These are phyloP conservation scores for Termitomyces sp. DNA, from an alignment of 768 basidiomycete genomes.

Conservation along the genomic window DNA sequence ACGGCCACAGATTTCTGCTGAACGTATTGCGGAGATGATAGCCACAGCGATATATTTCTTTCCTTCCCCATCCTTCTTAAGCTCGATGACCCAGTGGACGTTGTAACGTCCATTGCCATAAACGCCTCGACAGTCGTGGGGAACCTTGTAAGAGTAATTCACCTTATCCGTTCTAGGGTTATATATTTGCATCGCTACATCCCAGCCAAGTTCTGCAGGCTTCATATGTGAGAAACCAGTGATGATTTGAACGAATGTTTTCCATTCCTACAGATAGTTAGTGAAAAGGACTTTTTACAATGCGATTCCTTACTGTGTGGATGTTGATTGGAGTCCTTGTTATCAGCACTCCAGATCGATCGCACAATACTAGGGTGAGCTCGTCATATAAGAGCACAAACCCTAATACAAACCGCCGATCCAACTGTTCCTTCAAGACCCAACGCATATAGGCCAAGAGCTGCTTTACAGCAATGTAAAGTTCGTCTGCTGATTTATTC, in stretches of 20 bases:
- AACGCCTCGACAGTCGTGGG: background rate
- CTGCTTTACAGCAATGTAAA: background rate
- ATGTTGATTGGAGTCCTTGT: conserved; percentile 8
- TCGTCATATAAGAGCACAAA: conserved; percentile 3
- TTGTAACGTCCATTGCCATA: background rate
- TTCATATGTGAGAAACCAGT: background rate
- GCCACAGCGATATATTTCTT: background rate
- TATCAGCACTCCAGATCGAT: conserved; percentile 9
- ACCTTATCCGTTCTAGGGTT: background rate
- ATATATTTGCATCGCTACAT: conserved; percentile 6
- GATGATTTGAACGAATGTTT: conserved; percentile 1
- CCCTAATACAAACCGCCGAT: conserved; percentile 3
- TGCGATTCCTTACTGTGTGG: background rate
- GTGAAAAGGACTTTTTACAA: background rate
- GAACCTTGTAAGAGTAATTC: background rate
- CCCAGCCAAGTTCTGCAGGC: conserved; percentile 10
- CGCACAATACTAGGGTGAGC: conserved; percentile 3
- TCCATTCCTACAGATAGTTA: background rate
- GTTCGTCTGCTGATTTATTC: background rate
- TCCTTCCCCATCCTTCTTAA: background rate
- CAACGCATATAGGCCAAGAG: conserved; percentile 7
- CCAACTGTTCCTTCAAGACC: background rate
- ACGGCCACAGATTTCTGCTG: background rate
- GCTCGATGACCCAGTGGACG: background rate
- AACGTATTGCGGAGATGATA: background rate